phyloP scores from a whole-genome alignment of 1,284 basidiomycete species.

The Pholiota adiposa region DNA sequence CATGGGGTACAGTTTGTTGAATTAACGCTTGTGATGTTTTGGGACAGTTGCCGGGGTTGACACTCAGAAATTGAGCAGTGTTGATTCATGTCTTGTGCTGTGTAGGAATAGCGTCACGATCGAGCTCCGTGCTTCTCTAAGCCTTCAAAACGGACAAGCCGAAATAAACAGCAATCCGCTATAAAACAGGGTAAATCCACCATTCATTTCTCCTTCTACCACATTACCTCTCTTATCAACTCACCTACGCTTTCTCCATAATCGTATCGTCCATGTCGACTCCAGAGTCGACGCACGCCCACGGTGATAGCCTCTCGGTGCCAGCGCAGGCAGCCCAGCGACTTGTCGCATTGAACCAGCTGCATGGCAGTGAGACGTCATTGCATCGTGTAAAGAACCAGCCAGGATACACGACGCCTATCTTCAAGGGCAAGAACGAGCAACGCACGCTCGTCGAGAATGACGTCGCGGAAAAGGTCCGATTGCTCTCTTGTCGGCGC shows the following conservation, averaged over 20 bases:
- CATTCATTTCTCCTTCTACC: constrained; percentile 24
- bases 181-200: constrained; percentile 18
- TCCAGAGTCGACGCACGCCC: constrained; percentile 19
- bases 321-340: constrained; percentile 23
- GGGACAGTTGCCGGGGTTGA: no score
- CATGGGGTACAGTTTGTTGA: no score
- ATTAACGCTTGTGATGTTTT: constrained; percentile 12
- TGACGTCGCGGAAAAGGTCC: constrained; percentile 67
- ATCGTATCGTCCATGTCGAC: constrained; percentile 18
- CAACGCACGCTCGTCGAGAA: constrained; percentile 74
- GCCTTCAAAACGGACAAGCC: constrained; percentile 13
- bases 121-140: constrained; percentile 8
- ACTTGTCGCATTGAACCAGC: constrained; percentile 22
- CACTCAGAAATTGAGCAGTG: constrained; percentile 4
- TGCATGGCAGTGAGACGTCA: constrained; percentile 40
- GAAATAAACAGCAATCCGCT: constrained; percentile 22
- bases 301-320: constrained; percentile 14
- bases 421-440: constrained; percentile 82
- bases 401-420: constrained; percentile 79
- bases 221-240: constrained; percentile 2
- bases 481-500: constrained; percentile 15
- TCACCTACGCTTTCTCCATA: not conserved
- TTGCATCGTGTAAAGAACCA: constrained; percentile 60
- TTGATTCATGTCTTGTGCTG: not conserved
- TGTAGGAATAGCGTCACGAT: not conserved